A percentile compares a stretch with the other conserved stretches of the same genome.
Evolutionary conservation across 257 asterid genomes (phyloP).

Genomic region (Penstemon newberryi): DNA sequence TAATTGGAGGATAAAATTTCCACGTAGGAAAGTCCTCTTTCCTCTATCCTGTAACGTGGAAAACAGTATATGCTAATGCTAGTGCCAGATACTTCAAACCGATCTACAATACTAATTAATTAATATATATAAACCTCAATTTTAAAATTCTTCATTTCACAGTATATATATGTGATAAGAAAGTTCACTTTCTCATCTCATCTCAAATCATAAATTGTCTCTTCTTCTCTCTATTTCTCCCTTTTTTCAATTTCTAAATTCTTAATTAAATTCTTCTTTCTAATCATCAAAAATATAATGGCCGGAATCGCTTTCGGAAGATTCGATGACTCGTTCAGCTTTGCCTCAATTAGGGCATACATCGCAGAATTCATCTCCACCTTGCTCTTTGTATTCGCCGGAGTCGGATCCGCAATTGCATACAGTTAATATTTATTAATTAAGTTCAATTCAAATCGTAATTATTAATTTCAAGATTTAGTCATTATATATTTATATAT

Average conservation of each 20-base stretch:
- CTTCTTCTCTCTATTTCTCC: not conserved
- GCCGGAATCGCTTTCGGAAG: conserved; percentile 79
- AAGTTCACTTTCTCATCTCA: conserved; percentile 25
- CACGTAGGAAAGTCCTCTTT: conserved; percentile 31
- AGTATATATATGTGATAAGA: conserved; percentile 46
- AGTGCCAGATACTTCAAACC: not conserved
- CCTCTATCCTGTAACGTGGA: conserved; percentile 28
- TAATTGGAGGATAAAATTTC: conserved; percentile 33
- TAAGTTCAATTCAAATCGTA: not conserved
- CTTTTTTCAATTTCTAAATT: not conserved
- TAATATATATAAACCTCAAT: not conserved
- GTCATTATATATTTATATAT: not conserved
- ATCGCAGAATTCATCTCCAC: conserved; percentile 98
- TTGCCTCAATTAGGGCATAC: conserved; percentile 71
- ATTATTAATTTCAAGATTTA: not conserved
- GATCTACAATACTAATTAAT: not conserved
- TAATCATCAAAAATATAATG: conserved; percentile 35
- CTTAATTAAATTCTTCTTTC: too few relatives aligned
- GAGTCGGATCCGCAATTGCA: conserved; percentile 97
- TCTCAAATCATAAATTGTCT: conserved; percentile 11
- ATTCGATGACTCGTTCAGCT: conserved; percentile 64
- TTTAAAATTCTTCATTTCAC: not conserved
- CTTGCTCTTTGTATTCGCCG: conserved; percentile 89
- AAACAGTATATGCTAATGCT: conserved; percentile 11
- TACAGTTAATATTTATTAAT: conserved; percentile 48